These are phyloP conservation scores for Hortaea werneckii DNA, from an alignment of 2,329 filamentous ascomycete genomes.

Conservation along the genomic window DNA sequence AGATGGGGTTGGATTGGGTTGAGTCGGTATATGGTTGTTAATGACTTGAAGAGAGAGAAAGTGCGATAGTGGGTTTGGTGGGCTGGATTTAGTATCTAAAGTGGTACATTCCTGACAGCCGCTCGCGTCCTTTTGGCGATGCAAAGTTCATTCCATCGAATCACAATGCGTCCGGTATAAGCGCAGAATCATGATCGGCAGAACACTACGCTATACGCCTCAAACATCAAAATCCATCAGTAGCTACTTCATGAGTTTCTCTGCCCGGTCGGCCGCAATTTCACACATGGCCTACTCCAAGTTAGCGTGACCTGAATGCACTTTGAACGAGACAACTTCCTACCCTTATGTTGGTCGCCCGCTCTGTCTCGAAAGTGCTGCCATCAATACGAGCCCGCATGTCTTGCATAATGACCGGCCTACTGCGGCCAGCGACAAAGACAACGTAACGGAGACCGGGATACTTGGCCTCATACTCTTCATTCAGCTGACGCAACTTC, in stretches of 20 bases:
- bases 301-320: constrained; percentile 7
- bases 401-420: constrained; percentile 67
- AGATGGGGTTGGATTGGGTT: constrained; percentile 88
- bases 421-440: constrained; percentile 74
- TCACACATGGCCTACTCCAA: constrained; percentile 69
- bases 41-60: constrained; percentile 63
- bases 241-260: constrained; percentile 42
- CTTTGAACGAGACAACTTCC: constrained; percentile 12
- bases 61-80: constrained; percentile 6
- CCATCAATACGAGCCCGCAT: constrained; percentile 66
- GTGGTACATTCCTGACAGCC: not conserved
- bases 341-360: constrained; percentile 65
- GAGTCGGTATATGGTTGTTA: constrained; percentile 91
- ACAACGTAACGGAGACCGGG: constrained; percentile 81
- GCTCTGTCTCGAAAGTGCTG: constrained; percentile 56
- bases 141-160: not conserved
- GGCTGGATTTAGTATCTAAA: not conserved
- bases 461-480: constrained; percentile 68
- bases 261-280: constrained; percentile 71
- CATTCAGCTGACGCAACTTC: constrained; percentile 55
- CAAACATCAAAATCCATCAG: too few species aligned
- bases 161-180: too few species aligned
- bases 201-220: too few species aligned
- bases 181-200: too few species aligned
- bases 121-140: not conserved